These are phyloP conservation scores for Trichophyton benhamiae DNA, from an alignment of 2,329 filamentous ascomycete genomes.

Conservation along the genomic window DNA sequence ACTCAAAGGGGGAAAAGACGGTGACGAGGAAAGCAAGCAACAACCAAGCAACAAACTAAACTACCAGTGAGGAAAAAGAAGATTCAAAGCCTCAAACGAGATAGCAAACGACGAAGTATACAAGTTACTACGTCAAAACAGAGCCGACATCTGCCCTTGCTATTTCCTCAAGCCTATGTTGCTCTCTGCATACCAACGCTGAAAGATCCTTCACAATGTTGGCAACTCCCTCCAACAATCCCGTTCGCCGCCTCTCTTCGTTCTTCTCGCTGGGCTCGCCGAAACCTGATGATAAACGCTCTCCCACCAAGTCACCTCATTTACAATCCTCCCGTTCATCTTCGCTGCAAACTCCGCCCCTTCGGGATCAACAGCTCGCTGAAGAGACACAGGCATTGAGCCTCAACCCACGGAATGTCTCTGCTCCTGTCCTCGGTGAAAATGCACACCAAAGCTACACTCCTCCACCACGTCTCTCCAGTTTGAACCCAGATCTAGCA, in stretches of 20 bases:
- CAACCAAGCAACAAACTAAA: neutral
- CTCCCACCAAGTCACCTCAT: slow-evolving; percentile 3
- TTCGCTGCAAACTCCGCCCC: slow-evolving; percentile 14
- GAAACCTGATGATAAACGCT: slow-evolving; percentile 18
- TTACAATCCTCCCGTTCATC: slow-evolving; percentile 21
- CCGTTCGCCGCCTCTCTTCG: slow-evolving; percentile 35
- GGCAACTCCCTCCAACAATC: slow-evolving; percentile 29
- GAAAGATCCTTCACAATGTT: slow-evolving; percentile 12
- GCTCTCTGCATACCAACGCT: neutral
- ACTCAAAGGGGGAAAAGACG: neutral
- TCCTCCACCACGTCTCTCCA: slow-evolving; percentile 30
- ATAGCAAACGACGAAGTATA: neutral
- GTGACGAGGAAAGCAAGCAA: neutral
- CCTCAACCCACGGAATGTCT: slow-evolving; percentile 11
- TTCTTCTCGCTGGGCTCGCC: slow-evolving; percentile 32
- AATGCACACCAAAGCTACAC: slow-evolving; percentile 19
- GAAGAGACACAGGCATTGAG: neutral
- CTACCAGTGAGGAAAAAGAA: neutral
- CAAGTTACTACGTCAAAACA: neutral
- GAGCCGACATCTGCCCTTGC: neutral
- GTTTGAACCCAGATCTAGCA: slow-evolving; percentile 26
- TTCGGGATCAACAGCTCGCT: slow-evolving; percentile 14
- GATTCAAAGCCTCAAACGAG: neutral
- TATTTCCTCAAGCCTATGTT: neutral
- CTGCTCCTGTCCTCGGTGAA: slow-evolving; percentile 15